Conservation (phyloP, 2,329 filamentous ascomycete species). For the Fulvia fulva region DNA sequence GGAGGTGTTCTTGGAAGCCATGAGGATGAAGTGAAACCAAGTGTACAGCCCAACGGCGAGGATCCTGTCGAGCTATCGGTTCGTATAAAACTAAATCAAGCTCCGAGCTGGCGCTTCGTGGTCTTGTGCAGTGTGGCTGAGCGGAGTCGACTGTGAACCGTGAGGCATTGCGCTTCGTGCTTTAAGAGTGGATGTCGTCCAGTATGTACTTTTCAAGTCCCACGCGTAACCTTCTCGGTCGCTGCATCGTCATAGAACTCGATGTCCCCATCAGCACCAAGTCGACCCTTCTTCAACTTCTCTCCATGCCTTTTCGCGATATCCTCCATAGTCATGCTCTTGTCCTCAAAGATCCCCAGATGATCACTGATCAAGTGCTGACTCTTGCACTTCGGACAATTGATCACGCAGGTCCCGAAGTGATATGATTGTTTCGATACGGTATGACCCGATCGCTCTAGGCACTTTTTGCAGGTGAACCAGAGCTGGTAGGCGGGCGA, state of each 20-base stretch:
- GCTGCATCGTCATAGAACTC: conserved; percentile 83
- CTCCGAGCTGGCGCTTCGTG: not conserved
- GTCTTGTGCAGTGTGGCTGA: not conserved
- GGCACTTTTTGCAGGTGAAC: conserved; percentile 84
- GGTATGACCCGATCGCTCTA: conserved; percentile 72
- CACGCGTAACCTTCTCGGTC: conserved; percentile 3
- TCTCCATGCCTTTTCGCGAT: conserved; percentile 72
- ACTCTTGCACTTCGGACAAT: conserved; percentile 80
- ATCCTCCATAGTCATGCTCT: conserved; percentile 68
- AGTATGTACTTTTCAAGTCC: not conserved
- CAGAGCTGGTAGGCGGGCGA: conserved; percentile 76
- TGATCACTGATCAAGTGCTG: conserved; percentile 92
- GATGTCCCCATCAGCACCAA: conserved; percentile 76
- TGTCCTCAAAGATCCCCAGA: conserved; percentile 73
- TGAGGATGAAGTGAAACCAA: conserved; percentile 36
- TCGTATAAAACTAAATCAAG: not conserved
- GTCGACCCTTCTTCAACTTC: conserved; percentile 65
- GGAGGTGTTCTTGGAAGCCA: conserved; percentile 30
- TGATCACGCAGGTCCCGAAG: conserved; percentile 80
- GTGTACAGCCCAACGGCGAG: too few relatives aligned
- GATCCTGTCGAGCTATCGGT: not conserved
- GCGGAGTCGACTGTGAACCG: not conserved
- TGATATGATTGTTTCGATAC: conserved; percentile 96
- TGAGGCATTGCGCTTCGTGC: too few relatives aligned
- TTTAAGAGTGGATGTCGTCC: too few relatives aligned